Conservation (phyloP, 345 rosid genomes). For the Eucalyptus tenuipes region DNA sequence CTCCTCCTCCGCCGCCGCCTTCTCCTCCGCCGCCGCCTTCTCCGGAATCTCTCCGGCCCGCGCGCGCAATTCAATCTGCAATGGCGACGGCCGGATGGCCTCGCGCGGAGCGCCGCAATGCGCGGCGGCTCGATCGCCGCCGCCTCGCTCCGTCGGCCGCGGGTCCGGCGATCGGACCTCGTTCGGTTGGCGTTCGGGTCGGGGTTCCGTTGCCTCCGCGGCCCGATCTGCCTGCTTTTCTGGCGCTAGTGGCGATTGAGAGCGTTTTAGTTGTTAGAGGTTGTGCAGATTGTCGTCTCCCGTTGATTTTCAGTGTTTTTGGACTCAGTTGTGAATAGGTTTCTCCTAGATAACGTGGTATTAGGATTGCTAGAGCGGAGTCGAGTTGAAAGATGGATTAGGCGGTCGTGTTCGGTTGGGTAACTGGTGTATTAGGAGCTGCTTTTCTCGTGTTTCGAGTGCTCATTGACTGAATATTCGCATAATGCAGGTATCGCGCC, state of each 20-base stretch:
- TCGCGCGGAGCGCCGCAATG: not conserved
- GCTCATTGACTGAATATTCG: not conserved
- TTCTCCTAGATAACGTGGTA: not conserved
- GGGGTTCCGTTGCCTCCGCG: not conserved
- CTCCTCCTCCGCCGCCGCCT: not conserved
- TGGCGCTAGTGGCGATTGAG: not conserved
- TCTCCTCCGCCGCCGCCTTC: not conserved
- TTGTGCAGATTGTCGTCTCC: not conserved
- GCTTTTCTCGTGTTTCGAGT: not conserved
- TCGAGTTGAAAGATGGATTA: not conserved
- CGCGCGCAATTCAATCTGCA: not conserved
- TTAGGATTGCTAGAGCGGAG: not conserved
- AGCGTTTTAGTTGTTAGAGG: not conserved
- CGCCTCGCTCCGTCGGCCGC: not conserved
- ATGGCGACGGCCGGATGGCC: not conserved
- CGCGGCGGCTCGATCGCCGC: not conserved
- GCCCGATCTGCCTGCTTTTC: not conserved
- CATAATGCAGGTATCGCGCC: not conserved
- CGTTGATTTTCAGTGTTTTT: not conserved
- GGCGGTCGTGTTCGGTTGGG: not conserved
- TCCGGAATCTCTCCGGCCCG: not conserved
- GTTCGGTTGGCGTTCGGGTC: not conserved
- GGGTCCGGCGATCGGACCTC: not conserved
- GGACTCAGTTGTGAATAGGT: not conserved
- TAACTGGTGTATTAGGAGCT: not conserved